Evolutionary conservation across 1,284 basidiomycete species (phyloP).

Genomic region (Ceratobasidium sp.): DNA sequence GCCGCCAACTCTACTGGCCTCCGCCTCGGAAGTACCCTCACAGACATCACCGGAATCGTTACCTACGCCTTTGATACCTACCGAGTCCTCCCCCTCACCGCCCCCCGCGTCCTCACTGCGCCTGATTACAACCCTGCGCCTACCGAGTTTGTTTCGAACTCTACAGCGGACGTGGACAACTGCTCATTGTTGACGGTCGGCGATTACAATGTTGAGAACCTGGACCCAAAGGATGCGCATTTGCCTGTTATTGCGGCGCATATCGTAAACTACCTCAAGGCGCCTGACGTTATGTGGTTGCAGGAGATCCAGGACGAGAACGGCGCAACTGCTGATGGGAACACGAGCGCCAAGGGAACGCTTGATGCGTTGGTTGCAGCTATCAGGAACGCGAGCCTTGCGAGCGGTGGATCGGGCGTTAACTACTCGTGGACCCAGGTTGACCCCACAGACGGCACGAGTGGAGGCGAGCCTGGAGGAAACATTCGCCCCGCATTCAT

Average conservation of each 20-base stretch:
- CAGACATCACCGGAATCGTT: conserved; percentile 65
- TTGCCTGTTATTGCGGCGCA: conserved; percentile 65
- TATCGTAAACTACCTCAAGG: conserved; percentile 63
- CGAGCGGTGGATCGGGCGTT: conserved; percentile 55
- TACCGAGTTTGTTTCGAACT: conserved; percentile 56
- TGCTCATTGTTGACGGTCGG: conserved; percentile 65
- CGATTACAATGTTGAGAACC: conserved; percentile 73
- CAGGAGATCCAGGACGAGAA: conserved; percentile 76
- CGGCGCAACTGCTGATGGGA: conserved; percentile 66
- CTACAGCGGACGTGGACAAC: conserved; percentile 50
- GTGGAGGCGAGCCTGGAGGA: conserved; percentile 72
- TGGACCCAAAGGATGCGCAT: conserved; percentile 63
- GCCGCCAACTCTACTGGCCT: conserved; percentile 39
- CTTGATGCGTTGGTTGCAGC: conserved; percentile 63
- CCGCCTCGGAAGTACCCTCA: conserved; percentile 61
- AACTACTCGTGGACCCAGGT: conserved; percentile 60
- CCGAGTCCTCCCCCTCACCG: conserved; percentile 18
- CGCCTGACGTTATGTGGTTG: conserved; percentile 70
- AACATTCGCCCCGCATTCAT: conserved; percentile 72
- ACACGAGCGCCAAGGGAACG: conserved; percentile 65
- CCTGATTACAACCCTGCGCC: conserved; percentile 56
- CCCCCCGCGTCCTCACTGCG: conserved; percentile 54
- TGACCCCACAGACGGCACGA: conserved; percentile 49
- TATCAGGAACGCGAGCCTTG: conserved; percentile 56
- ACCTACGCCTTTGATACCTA: conserved; percentile 30